phyloP scores from a whole-genome alignment of 345 rosid genomes.

The Carallia pectinifolia region DNA sequence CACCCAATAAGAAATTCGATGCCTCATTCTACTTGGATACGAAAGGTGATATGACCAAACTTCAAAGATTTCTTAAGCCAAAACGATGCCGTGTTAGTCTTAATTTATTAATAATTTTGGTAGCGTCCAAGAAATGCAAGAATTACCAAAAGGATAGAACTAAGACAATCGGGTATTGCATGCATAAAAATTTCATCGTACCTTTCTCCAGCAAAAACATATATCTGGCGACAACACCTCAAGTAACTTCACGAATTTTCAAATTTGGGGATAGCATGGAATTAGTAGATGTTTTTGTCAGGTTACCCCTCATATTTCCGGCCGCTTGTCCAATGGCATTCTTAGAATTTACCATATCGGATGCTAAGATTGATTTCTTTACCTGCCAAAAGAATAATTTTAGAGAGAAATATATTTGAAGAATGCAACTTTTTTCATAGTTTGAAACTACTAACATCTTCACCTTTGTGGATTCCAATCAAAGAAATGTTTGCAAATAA shows the following conservation, averaged over 20 bases:
- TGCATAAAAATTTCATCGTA: not conserved
- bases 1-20: not conserved
- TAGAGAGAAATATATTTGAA: not conserved
- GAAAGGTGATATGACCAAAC: too few species aligned
- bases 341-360: conserved; percentile 55
- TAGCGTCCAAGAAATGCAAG: too few species aligned
- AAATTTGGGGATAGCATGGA: conserved; percentile 53
- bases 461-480: not conserved
- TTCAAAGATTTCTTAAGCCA: too few species aligned
- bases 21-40: not conserved
- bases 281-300: conserved; percentile 59
- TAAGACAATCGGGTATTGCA: too few species aligned
- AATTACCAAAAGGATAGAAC: too few species aligned
- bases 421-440: not conserved
- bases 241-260: conserved; percentile 34
- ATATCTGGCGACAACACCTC: conserved; percentile 15
- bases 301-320: conserved; percentile 55
- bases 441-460: not conserved
- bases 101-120: too few species aligned
- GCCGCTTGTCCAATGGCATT: conserved; percentile 47
- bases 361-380: conserved; percentile 57
- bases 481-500: not conserved
- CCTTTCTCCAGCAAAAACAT: conserved; percentile 5
- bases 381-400: conserved; percentile 41
- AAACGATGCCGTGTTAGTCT: too few species aligned